These are phyloP conservation scores for Penicillium nordicum DNA, from an alignment of 2,329 filamentous ascomycete species.

Conservation along the genomic window DNA sequence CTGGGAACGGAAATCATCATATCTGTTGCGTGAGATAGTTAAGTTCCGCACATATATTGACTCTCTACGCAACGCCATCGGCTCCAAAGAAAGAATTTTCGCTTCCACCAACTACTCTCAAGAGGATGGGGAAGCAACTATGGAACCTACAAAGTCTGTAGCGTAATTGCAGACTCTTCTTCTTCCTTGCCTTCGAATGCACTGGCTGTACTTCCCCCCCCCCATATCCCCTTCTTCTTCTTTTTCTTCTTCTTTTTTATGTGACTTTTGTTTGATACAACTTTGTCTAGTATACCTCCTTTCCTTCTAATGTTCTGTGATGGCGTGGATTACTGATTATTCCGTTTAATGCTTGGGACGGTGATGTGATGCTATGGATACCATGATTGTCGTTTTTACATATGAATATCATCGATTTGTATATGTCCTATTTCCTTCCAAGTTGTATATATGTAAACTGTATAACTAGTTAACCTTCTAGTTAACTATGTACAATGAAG, in stretches of 20 bases:
- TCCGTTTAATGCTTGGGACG: slow-evolving; percentile 21
- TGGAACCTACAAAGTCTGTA: not conserved
- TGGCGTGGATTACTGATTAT: slow-evolving; percentile 7
- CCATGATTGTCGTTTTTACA: slow-evolving; percentile 17
- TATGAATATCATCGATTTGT: not conserved
- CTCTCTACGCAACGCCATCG: slow-evolving; percentile 67
- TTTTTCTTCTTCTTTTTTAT: not conserved
- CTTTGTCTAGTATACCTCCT: slow-evolving; percentile 9
- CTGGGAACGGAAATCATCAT: slow-evolving; percentile 94
- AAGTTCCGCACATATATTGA: slow-evolving; percentile 97
- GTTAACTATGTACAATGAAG: no score
- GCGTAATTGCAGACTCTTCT: not conserved
- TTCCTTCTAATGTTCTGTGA: slow-evolving; percentile 6
- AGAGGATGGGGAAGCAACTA: not conserved
- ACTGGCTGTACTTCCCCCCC: slow-evolving; percentile 13
- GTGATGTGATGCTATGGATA: slow-evolving; percentile 30
- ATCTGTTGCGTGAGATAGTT: slow-evolving; percentile 87
- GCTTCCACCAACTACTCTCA: slow-evolving; percentile 19
- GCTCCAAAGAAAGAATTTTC: slow-evolving; percentile 68
- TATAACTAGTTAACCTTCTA: no score
- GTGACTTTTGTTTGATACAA: not conserved
- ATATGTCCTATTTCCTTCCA: not conserved
- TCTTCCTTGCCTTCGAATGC: not conserved
- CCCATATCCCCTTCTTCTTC: not conserved
- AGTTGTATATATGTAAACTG: not conserved